Percentiles rank a stretch among this genome's conserved stretches.
These are phyloP conservation scores for Aquilaria agallochum DNA, from an alignment of 441 rosid genomes.

Conservation along the genomic window DNA sequence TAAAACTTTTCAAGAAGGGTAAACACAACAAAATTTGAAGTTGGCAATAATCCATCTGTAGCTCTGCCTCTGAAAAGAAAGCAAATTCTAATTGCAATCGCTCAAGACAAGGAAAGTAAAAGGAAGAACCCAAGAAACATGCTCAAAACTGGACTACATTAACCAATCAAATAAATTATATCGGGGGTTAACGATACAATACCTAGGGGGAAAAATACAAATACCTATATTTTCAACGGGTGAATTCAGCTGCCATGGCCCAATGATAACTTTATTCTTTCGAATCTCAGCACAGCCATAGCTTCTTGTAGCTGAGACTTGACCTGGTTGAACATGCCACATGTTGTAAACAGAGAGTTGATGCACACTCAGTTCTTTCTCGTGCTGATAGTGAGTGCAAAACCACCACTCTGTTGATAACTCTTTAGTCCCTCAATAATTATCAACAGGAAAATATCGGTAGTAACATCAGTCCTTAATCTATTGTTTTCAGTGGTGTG, in stretches of 20 bases:
- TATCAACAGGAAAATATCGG: neutral
- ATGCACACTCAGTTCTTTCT: neutral
- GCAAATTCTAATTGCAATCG: neutral
- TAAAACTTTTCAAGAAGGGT: no score
- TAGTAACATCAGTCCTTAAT: neutral
- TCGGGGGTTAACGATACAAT: neutral
- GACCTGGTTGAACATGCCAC: constrained; percentile 10
- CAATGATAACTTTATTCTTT: neutral
- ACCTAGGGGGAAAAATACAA: neutral
- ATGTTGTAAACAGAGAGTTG: constrained; percentile 3
- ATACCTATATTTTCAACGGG: neutral
- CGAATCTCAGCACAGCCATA: neutral
- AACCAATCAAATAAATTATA: constrained; percentile 1
- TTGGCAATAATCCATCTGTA: constrained; percentile 9
- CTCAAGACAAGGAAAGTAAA: neutral
- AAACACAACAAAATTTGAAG: constrained; percentile 14
- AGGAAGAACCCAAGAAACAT: neutral
- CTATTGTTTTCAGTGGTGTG: constrained; percentile 25
- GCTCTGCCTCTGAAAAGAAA: constrained; percentile 1
- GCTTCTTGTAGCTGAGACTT: neutral
- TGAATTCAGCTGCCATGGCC: constrained; percentile 4
- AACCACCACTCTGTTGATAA: neutral
- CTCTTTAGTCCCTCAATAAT: neutral
- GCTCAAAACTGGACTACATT: neutral
- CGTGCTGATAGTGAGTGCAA: neutral